These are phyloP conservation scores for Blastomyces parvus DNA, from an alignment of 2,329 filamentous ascomycete genomes.

Conservation along the genomic window DNA sequence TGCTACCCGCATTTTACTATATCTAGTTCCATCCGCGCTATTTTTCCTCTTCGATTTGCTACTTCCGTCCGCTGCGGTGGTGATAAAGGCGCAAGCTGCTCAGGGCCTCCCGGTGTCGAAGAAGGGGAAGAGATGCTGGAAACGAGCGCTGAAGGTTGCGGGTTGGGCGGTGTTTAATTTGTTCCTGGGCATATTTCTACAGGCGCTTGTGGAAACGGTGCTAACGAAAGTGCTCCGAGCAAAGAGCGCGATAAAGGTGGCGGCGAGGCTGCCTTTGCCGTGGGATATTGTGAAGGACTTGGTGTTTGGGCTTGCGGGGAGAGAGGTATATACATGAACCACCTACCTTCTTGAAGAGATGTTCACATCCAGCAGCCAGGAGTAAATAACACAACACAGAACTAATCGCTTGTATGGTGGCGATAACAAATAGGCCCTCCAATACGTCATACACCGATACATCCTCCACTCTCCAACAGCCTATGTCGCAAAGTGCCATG, in stretches of 20 bases:
- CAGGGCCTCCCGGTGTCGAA: conserved; percentile 39
- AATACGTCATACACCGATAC: conserved; percentile 66
- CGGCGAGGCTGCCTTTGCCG: conserved; percentile 52
- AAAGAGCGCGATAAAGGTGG: conserved; percentile 49
- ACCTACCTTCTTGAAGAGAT: background rate
- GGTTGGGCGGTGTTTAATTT: conserved; percentile 49
- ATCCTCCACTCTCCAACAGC: conserved; percentile 50
- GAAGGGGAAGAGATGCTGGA: conserved; percentile 29
- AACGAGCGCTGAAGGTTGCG: conserved; percentile 41
- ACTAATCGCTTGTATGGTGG: conserved; percentile 15
- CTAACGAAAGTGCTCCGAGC: conserved; percentile 45
- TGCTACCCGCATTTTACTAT: conserved; percentile 59
- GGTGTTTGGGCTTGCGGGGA: conserved; percentile 42
- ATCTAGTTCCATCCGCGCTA: conserved; percentile 59
- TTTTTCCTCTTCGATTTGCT: conserved; percentile 65
- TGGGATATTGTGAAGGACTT: conserved; percentile 52
- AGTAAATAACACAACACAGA: background rate
- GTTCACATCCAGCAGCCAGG: background rate
- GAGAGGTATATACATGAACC: conserved; percentile 41
- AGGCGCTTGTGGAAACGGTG: conserved; percentile 47
- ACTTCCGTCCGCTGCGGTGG: conserved; percentile 58
- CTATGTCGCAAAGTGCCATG: conserved; percentile 47
- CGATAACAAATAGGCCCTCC: conserved; percentile 42
- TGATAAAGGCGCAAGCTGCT: conserved; percentile 58
- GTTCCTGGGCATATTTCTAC: conserved; percentile 43